Conservation (phyloP, 192 early-diverging fungal species). For the Coemansia sp. region DNA sequence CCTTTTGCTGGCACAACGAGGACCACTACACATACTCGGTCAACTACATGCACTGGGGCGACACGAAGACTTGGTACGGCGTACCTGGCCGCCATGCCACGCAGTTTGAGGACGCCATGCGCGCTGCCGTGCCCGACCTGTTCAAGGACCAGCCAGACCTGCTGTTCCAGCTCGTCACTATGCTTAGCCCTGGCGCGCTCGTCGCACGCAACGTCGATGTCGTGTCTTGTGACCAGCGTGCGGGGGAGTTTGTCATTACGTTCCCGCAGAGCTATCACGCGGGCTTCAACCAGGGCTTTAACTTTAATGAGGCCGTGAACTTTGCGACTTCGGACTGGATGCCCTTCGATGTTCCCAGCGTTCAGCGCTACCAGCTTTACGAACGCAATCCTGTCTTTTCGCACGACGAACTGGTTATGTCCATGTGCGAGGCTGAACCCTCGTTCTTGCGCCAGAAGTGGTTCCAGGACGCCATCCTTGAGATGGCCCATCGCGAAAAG, state of each 20-base stretch:
- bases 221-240: slow-evolving; percentile 78
- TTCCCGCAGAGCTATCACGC: slow-evolving; percentile 94
- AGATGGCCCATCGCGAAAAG: slow-evolving; percentile 60
- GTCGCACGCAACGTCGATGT: slow-evolving; percentile 73
- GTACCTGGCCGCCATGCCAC: slow-evolving; percentile 77
- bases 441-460: slow-evolving; percentile 25
- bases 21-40: slow-evolving; percentile 96
- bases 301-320: slow-evolving; percentile 96
- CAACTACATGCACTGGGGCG: slow-evolving; percentile 96
- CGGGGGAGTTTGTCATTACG: slow-evolving; percentile 92
- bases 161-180: slow-evolving; percentile 90
- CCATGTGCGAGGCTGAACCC: slow-evolving; percentile 47
- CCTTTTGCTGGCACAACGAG: slow-evolving; percentile 98
- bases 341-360: slow-evolving; percentile 75
- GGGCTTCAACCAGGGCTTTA: slow-evolving; percentile 98
- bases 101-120: slow-evolving; percentile 84
- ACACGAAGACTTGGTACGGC: slow-evolving; percentile 98
- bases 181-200: slow-evolving; percentile 78
- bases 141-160: slow-evolving; percentile 90
- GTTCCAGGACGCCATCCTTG: slow-evolving; percentile 47
- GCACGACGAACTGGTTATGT: slow-evolving; percentile 88
- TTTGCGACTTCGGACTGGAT: slow-evolving; percentile 95
- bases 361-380: slow-evolving; percentile 75
- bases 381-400: slow-evolving; percentile 85
- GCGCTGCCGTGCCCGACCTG: slow-evolving; percentile 74